A percentile compares a stretch with the other conserved stretches of the same genome.
Conservation (phyloP, 176 grass and related monocot species). For the Poa annua region DNA sequence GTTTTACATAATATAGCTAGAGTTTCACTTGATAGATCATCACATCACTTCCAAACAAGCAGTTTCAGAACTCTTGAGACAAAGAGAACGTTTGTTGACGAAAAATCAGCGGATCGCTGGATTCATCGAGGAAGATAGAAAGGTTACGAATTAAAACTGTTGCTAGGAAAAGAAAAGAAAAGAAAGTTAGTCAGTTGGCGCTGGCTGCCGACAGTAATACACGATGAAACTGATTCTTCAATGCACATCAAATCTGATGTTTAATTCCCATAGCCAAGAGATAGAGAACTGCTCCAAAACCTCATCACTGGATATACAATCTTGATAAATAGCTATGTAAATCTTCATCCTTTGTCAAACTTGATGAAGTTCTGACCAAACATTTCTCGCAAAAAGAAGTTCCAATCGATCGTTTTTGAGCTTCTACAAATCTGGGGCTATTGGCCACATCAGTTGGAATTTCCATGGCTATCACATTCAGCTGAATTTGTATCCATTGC, state of each 20-base stretch:
- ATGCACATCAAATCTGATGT: neutral
- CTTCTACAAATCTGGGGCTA: constrained; percentile 9
- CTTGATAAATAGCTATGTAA: neutral
- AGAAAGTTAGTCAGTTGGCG: neutral
- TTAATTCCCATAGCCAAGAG: neutral
- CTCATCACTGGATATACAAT: neutral
- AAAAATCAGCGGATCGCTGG: neutral
- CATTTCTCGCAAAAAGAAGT: neutral
- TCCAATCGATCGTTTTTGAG: neutral
- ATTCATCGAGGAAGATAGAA: neutral
- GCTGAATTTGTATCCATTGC: constrained; percentile 32
- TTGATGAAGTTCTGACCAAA: neutral
- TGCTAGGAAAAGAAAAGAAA: neutral
- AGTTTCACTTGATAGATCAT: neutral
- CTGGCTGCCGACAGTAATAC: neutral
- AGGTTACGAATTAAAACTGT: neutral
- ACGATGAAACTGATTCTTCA: neutral
- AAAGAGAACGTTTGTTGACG: neutral
- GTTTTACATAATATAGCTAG: constrained; percentile 1
- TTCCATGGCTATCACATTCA: constrained; percentile 15
- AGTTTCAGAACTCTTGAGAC: neutral
- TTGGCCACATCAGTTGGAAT: neutral
- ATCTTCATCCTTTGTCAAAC: neutral
- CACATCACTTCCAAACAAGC: neutral
- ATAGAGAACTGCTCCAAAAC: neutral